Evolutionary conservation across 1,139 yeast genomes (phyloP), one percentile per base, ranked within the genome.

Genomic region (Taiozyma sp.): DNA sequence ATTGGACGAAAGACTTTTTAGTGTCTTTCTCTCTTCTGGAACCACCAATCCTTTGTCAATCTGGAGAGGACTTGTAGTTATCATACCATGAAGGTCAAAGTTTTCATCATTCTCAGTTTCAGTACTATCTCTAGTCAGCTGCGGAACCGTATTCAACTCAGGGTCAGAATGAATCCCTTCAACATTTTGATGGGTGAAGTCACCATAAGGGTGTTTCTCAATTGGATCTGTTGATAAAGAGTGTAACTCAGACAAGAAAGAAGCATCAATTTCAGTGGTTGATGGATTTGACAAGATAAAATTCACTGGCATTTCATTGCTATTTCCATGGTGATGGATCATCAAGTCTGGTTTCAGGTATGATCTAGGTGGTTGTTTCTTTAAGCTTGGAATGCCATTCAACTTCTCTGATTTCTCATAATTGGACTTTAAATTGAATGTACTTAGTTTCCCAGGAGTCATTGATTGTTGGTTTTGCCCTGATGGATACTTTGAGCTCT

Each of bases 81-180:
- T 19, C 24, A 16, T 38, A 19, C 24, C 41, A 16, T 19, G 24
- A 38, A 38, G 23, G 24, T 38, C 41, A 19, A 38, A 38, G 24
- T 57, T 58, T 44, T 58, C 61, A 46, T 58, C 59, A 24, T 54
- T 56, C 4, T n/a, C 34, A 14, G 56, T 52, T 8, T 46, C 39
- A 3, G 45, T 10, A n/a, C 55, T 55, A 5, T 55, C 54, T n/a
- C 51, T 55, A 2, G 55, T 51, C 13, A 54, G 40, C 16, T 49
- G 48, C 39, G 58, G 58, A n/a, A 47, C 46, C 28, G 34, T 28
- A 3, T 45, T 44, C 8, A 43, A 8, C n/a, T 47, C 46, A n/a
- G 32, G 22, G 14, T 23, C 24, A 16, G 43, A 32, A 8, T 38
- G 10, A 14, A 16, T 22, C 22, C 28, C 22, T 12, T 13, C 39